Evolutionary conservation across 1,284 basidiomycete genomes (phyloP), one percentile per base, ranked within the genome.

Genomic region (Apiotrichum gamsii): DNA sequence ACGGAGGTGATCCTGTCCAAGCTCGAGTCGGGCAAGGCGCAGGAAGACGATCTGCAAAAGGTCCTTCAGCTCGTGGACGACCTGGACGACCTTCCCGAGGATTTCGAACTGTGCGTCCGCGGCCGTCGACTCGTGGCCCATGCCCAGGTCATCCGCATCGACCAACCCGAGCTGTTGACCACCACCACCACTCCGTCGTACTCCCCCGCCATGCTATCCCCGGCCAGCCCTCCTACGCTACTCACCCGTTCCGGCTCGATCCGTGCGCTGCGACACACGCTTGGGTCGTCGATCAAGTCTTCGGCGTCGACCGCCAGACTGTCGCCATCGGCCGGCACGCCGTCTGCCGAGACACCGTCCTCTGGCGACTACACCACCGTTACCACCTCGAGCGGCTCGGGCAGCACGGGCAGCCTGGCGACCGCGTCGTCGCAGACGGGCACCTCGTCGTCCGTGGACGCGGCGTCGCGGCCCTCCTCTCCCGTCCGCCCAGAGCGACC

Each of bases 21-120:
- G 2, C 78, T 94, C 69, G 81, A 82, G 41, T 86, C 89, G 55
- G 85, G 90, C 52, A 90, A 90, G 65, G 72, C 78, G 4, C 79
- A 85, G 16, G 88, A 91, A 68, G 86, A 89, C 48, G 87, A 90
- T 54, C 87, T 89, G 63, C 78, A 82, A 20, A 72, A 81, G 38
- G 74, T 86, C 25, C 84, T 84, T 63, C 69, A 75, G n/a, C 74
- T 88, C 15, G 72, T 80, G 15, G 66, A 73, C 10, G 75, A 77
- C 0, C 78, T 91, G 44, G 74, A 78, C 19, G 84, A 83, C 1
- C 62, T 88, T 2, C 79, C 82, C 0, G 48, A 73, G 2, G 70
- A 74, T 4, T 75, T 77, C 23, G 69, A 74, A 29, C 73, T 93
- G 5, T 82, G 83, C 1, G 75, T 75, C 29, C 77, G 87, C 28